phyloP scores from a whole-genome alignment of 169 alveolate genomes.

The Amoebophrya sp. region DNA sequence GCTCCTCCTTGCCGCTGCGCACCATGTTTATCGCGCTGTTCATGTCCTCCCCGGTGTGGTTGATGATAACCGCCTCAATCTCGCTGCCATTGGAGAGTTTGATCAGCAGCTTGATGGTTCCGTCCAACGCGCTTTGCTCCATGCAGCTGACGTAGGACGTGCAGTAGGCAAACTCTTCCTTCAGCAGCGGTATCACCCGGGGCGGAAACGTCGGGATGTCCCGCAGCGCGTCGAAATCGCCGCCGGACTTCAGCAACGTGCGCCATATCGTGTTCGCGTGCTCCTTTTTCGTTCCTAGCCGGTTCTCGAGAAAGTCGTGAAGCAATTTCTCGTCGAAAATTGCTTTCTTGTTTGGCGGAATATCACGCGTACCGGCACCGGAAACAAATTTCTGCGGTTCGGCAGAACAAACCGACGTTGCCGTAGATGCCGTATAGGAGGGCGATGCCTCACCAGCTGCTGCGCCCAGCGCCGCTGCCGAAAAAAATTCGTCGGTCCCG shows the following conservation, averaged over 20 bases:
- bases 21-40: background rate
- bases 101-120: slow-evolving; percentile 8
- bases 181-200: background rate
- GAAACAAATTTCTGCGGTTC: background rate
- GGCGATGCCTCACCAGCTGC: no score
- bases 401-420: no score
- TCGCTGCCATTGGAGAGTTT: background rate
- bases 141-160: background rate
- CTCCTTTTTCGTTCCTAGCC: background rate
- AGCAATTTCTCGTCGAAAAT: background rate
- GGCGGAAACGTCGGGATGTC: background rate
- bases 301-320: background rate
- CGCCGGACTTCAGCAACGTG: background rate
- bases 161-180: background rate
- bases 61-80: background rate
- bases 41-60: background rate
- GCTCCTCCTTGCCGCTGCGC: background rate
- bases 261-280: background rate
- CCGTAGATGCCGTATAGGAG: no score
- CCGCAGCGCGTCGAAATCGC: background rate
- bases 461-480: no score
- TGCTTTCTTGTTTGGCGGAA: background rate
- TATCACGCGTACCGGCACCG: background rate
- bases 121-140: background rate
- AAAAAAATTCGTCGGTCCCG: no score